Evolutionary conservation across 805 yeast genomes (phyloP), one percentile per base, ranked within the genome.

Genomic region (Candida schatavii): DNA sequence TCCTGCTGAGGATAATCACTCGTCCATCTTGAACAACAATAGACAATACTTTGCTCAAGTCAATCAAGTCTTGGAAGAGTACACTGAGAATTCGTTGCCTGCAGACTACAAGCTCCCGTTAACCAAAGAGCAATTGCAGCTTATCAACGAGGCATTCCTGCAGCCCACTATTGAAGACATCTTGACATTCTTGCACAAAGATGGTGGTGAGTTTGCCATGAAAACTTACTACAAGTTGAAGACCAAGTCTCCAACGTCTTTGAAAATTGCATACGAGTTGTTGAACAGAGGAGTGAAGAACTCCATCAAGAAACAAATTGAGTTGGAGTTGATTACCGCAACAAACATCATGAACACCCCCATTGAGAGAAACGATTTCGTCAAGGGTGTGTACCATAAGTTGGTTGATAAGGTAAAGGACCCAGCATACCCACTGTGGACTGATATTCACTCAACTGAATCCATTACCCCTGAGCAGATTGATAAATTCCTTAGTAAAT

Each of bases 21-120:
- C 57, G 2, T 45, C 58, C 11, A 45, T 49, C 19, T 49, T 61
- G 34, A 36, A 44, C 5, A 50, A 49, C 40, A 57, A 56, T 33
- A 56, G 59, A 34, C 75, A 77, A 44, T 69, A 68, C 50, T 80
- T 67, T 57, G 66, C 75, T 10, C 72, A 85, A 50, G 80, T 91
- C 26, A 83, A 84, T 63, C 72, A 71, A 39, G 79, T 89, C 4
- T 77, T 91, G 45, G 88, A 88, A 55, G 96, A 89, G 59, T 91
- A 80, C 59, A 68, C 84, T 13, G 83, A 78, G 43, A 54, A 56
- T 31, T 80, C 79, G 32, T 66, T 83, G 40, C 93, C 96, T 25
- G 67, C 62, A 31, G 74, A 71, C 56, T 83, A 80, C 65, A 62
- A 74, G 52, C 85, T 78, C 59, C 80, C 78, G 46, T 78, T 74